Evolutionary conservation across 768 basidiomycete species (phyloP).

Genomic region (Tulasnella sp.): DNA sequence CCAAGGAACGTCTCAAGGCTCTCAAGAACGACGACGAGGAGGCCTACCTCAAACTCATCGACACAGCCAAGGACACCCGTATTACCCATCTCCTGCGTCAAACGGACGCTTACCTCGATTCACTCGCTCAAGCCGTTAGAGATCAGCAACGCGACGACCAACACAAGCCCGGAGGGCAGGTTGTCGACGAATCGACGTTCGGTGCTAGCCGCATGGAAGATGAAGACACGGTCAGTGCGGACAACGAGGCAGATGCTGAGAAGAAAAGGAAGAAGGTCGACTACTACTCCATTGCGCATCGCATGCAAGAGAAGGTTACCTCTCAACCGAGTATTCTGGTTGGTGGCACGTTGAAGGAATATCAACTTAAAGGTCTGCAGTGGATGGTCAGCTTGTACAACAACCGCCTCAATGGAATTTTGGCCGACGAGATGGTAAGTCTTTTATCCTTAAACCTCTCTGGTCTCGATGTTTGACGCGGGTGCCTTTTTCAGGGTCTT

Average conservation of each 20-base stretch:
- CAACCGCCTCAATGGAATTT: constrained; percentile 89
- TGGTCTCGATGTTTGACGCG: neutral
- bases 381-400: constrained; percentile 99
- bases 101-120: constrained; percentile 92
- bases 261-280: constrained; percentile 76
- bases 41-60: constrained; percentile 98
- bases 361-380: constrained; percentile 90
- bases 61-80: constrained; percentile 97
- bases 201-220: constrained; percentile 74
- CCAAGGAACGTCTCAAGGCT: constrained; percentile 96
- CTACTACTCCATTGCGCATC: constrained; percentile 94
- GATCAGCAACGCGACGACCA: constrained; percentile 78
- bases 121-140: constrained; percentile 87
- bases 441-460: constrained; percentile 5
- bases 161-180: constrained; percentile 37
- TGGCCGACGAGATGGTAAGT: constrained; percentile 88
- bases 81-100: constrained; percentile 94
- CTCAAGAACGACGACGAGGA: constrained; percentile 98
- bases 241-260: constrained; percentile 43
- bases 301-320: constrained; percentile 79
- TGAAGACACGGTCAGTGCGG: constrained; percentile 37
- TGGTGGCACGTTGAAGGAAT: constrained; percentile 90
- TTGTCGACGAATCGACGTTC: constrained; percentile 83
- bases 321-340: constrained; percentile 69
- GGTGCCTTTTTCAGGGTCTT: constrained; percentile 59